Percentiles rank a stretch among this genome's conserved stretches.
Evolutionary conservation across 371 early-diverging fungal genomes (phyloP).

Genomic region (Syncephalastrum monosporum): DNA sequence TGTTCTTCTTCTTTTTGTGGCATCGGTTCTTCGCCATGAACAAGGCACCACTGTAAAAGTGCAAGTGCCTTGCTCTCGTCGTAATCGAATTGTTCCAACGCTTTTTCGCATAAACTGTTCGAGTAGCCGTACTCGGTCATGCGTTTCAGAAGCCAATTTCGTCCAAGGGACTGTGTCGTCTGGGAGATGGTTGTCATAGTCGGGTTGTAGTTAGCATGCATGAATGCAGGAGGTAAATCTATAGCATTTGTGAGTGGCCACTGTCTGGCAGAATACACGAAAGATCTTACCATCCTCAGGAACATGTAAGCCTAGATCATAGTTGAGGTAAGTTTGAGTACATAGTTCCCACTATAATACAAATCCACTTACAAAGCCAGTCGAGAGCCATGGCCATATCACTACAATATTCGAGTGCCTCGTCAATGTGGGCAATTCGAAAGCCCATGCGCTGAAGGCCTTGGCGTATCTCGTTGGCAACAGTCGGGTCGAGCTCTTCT

Average conservation of each 20-base stretch:
- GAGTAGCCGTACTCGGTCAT: slow-evolving; percentile 67
- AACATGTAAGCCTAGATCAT: slow-evolving; percentile 65
- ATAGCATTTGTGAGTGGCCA: slow-evolving; percentile 3
- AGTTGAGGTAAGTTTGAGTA: neutral
- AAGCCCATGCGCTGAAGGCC: slow-evolving; percentile 72
- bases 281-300: slow-evolving; percentile 71
- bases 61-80: slow-evolving; percentile 59
- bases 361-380: slow-evolving; percentile 73
- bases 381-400: slow-evolving; percentile 65
- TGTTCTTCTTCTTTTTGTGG: slow-evolving; percentile 18
- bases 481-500: no score
- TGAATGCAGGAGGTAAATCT: slow-evolving; percentile 68
- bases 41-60: slow-evolving; percentile 41
- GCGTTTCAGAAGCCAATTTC: slow-evolving; percentile 65
- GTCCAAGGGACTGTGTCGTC: slow-evolving; percentile 52
- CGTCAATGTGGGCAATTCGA: slow-evolving; percentile 67
- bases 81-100: slow-evolving; percentile 37
- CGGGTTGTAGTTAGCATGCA: slow-evolving; percentile 60
- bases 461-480: slow-evolving; percentile 24
- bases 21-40: slow-evolving; percentile 31
- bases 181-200: slow-evolving; percentile 62
- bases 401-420: slow-evolving; percentile 64
- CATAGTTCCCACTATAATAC: no score
- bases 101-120: slow-evolving; percentile 42
- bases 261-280: neutral